Evolutionary conservation across 2,329 filamentous ascomycete species (phyloP).

Genomic region (Lachnellula arida): DNA sequence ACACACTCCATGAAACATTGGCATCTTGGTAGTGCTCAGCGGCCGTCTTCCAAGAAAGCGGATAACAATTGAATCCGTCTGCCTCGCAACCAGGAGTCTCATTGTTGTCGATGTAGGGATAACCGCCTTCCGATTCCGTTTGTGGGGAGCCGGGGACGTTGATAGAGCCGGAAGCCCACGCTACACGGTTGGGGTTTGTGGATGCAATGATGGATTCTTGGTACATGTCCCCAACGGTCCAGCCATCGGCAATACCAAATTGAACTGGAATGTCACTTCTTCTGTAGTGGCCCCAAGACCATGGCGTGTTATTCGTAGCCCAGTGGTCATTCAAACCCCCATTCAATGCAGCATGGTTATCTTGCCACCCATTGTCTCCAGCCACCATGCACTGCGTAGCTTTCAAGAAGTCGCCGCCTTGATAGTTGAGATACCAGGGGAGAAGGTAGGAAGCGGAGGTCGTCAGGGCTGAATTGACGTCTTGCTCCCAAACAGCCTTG

Average conservation of each 20-base stretch:
- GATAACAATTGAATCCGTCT: conserved; percentile 40
- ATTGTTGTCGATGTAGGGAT: conserved; percentile 41
- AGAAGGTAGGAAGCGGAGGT: conserved; percentile 41
- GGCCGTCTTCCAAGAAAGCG: conserved; percentile 43
- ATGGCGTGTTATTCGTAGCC: conserved; percentile 50
- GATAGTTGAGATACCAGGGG: conserved; percentile 52
- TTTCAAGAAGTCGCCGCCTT: conserved; percentile 44
- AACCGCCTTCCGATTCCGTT: conserved; percentile 36
- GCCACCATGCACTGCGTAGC: conserved; percentile 51
- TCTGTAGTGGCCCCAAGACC: conserved; percentile 47
- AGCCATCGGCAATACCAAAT: conserved; percentile 50
- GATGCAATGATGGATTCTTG: conserved; percentile 44
- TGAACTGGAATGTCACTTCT: conserved; percentile 50
- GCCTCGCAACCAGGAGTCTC: conserved; percentile 42
- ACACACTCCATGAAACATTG: conserved; percentile 43
- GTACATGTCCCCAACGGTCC: conserved; percentile 43
- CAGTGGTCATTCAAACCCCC: conserved; percentile 48
- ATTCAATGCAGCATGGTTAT: conserved; percentile 49
- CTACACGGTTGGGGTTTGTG: conserved; percentile 42
- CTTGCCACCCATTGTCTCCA: conserved; percentile 47
- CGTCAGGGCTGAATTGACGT: conserved; percentile 25
- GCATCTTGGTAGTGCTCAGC: conserved; percentile 40
- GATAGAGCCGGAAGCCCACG: conserved; percentile 41
- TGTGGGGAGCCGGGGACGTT: conserved; percentile 42
- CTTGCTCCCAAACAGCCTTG: conserved; percentile 20